These are phyloP conservation scores for Nothophoma quercina DNA, from an alignment of 2,329 filamentous ascomycete genomes.

Conservation along the genomic window DNA sequence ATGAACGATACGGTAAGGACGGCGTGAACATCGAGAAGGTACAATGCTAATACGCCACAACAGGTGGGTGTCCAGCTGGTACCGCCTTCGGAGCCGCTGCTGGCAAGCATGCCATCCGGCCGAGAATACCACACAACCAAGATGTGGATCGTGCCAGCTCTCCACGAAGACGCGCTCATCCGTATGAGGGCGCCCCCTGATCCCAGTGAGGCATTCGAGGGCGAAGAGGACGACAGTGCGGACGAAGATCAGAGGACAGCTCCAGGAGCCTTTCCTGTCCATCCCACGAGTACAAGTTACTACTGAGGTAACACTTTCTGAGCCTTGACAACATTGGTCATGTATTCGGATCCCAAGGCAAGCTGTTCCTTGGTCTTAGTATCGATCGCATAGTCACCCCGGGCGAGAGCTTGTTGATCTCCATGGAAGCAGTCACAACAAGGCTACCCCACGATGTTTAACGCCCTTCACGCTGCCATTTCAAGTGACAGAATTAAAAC, in stretches of 20 bases:
- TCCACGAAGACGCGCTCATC: conserved; percentile 70
- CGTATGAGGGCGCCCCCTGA: conserved; percentile 66
- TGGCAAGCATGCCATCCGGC: conserved; percentile 84
- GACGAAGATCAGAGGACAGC: conserved; percentile 44
- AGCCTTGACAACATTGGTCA: not conserved
- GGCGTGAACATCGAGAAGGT: not conserved
- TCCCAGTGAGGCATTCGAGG: conserved; percentile 52
- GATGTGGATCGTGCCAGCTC: conserved; percentile 68
- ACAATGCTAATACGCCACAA: conserved; percentile 4
- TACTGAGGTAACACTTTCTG: conserved; percentile 34
- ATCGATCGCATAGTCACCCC: not conserved
- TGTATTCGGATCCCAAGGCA: not conserved
- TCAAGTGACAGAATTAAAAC: conserved; percentile 5
- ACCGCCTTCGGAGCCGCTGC: conserved; percentile 73
- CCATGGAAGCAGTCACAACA: not conserved
- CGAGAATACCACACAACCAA: conserved; percentile 82
- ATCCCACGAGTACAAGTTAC: conserved; percentile 39
- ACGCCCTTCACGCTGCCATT: conserved; percentile 17
- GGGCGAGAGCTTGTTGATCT: not conserved
- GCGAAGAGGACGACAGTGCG: conserved; percentile 46
- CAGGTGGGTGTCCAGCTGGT: conserved; percentile 82
- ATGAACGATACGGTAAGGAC: conserved; percentile 84
- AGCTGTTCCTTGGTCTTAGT: not conserved
- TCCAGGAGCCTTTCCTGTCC: conserved; percentile 50
- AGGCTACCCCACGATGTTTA: conserved; percentile 10